Evolutionary conservation across 225 moss, liverwort and hornwort genomes (phyloP), one percentile per base, ranked within the genome.

Genomic region (Physcomitrellopsis africana): DNA sequence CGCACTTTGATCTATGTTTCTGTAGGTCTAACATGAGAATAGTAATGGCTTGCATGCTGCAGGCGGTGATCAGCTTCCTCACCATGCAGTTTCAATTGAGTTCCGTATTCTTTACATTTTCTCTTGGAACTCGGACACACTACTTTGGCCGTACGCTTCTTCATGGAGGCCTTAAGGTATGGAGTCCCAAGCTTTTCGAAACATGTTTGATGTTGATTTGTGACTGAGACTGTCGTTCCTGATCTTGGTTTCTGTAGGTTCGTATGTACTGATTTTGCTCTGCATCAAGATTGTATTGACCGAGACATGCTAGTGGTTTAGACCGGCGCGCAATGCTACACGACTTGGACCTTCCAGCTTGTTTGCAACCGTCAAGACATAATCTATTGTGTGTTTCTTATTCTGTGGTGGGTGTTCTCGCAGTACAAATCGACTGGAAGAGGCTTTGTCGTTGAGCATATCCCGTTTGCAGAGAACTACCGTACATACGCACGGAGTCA

Each of bases 21-120:
- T 37, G 32, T 37, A 37, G 32, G 1, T 37, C 32, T 37, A 37
- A 37, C 4, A 37, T 37, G 32, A 37, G 32, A 37, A 7, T 37
- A 7, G 7, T 73, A 23, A 2, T 70, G n/a, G 44, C 22, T 29
- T 72, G 22, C 45, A 27, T 64, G 52, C 10, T 51, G 19, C 86
- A 86, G 85, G 87, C 90, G 43, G 22, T 80, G 29, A 81, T 85
- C 51, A 85, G 81, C 68, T 90, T 90, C 75, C 71, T 81, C 18
- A 90, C 90, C 13, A 90, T 90, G 87, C 90, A 90, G 74, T 77
- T 90, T 14, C 90, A 90, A 54, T 73, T 90, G 76, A 66, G 82
- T 73, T 90, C 90, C 3, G 90, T 90, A n/a, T 90, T 83, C 77
- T 90, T 90, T 75, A 81, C 90, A n/a, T 90, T 90, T 61, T 90